phyloP scores from a whole-genome alignment of 371 early-diverging fungal species.

The Apophysomyces variabilis region DNA sequence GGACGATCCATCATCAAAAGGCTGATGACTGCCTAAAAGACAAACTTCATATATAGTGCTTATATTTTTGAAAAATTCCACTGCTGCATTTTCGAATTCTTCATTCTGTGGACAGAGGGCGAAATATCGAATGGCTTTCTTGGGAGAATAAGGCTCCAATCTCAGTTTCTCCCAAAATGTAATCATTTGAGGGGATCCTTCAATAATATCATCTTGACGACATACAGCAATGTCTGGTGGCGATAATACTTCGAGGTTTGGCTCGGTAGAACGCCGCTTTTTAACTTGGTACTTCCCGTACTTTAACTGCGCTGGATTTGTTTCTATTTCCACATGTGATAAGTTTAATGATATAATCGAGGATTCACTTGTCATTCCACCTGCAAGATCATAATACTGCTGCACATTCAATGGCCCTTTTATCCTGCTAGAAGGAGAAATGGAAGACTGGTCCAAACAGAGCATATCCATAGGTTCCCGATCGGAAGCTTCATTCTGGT shows the following conservation, averaged over 20 bases:
- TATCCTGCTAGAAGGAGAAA: conserved; percentile 44
- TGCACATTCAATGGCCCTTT: conserved; percentile 55
- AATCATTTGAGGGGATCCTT: conserved; percentile 58
- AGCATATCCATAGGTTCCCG: conserved; percentile 29
- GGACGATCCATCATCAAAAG: conserved; percentile 47
- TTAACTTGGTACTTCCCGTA: conserved; percentile 71
- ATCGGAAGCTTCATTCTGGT: conserved; percentile 25
- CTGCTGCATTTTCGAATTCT: conserved; percentile 42
- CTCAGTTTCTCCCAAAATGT: conserved; percentile 69
- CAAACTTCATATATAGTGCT: conserved; percentile 59
- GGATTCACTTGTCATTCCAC: conserved; percentile 18
- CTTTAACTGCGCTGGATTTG: conserved; percentile 61
- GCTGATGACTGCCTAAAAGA: conserved; percentile 57
- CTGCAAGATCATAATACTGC: conserved; percentile 52
- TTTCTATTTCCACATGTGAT: conserved; percentile 29
- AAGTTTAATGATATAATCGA: background rate
- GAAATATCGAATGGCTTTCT: conserved; percentile 61
- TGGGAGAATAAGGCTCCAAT: conserved; percentile 59
- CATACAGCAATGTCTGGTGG: conserved; percentile 62
- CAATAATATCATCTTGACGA: conserved; percentile 63
- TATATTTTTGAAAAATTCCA: conserved; percentile 59
- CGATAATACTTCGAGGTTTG: conserved; percentile 50
- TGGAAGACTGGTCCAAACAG: conserved; percentile 22
- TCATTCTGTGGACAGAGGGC: conserved; percentile 58
- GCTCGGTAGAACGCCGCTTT: conserved; percentile 62